Percentiles rank a stretch among this genome's conserved stretches.
phyloP scores from a whole-genome alignment of 352 stramenopile genomes.

The Phytophthora litchii region DNA sequence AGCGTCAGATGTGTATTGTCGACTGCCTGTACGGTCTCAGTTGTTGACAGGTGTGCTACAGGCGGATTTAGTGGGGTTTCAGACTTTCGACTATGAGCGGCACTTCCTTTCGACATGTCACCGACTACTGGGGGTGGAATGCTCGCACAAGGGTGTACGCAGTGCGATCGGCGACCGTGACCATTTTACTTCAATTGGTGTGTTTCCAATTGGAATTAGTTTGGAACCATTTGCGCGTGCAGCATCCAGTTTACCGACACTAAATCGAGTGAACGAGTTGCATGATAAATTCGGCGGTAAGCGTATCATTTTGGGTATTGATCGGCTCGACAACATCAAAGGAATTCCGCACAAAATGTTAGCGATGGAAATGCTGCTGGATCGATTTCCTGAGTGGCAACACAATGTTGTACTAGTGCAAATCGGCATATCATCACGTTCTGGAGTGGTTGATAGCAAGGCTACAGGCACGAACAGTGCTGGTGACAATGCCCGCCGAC shows the following conservation, averaged over 20 bases:
- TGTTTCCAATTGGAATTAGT: constrained; percentile 89
- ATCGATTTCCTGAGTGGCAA: constrained; percentile 90
- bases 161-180: constrained; percentile 72
- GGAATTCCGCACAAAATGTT: constrained; percentile 90
- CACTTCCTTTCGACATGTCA: constrained; percentile 89
- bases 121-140: constrained; percentile 72
- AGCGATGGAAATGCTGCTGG: constrained; percentile 87
- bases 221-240: constrained; percentile 80
- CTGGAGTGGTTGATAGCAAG: constrained; percentile 47
- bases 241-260: constrained; percentile 55
- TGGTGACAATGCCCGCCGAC: constrained; percentile 16
- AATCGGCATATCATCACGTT: constrained; percentile 93
- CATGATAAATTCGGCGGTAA: constrained; percentile 82
- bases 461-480: constrained; percentile 11
- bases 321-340: constrained; percentile 90
- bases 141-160: constrained; percentile 77
- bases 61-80: constrained; percentile 85
- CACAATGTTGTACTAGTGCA: constrained; percentile 94
- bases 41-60: constrained; percentile 81
- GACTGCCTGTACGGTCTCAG: constrained; percentile 79
- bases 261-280: constrained; percentile 73
- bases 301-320: constrained; percentile 84
- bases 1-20: constrained; percentile 85
- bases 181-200: constrained; percentile 87
- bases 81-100: constrained; percentile 91